phyloP scores from a whole-genome alignment of 495 filamentous ascomycete species.

The Aspergillus ellipticus region DNA sequence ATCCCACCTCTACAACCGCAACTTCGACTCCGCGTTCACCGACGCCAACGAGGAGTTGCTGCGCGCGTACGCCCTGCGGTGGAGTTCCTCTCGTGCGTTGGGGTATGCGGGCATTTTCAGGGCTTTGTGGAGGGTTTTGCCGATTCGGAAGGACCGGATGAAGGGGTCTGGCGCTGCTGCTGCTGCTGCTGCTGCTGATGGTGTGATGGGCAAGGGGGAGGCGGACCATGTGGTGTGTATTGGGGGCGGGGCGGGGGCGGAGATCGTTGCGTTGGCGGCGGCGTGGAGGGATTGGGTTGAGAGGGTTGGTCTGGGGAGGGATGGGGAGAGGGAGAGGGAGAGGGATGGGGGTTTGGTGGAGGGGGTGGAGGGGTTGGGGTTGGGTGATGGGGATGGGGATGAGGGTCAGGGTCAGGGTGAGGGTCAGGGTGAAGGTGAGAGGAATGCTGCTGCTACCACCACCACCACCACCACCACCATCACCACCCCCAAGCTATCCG shows the following conservation, averaged over 20 bases:
- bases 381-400: slow-evolving; percentile 10
- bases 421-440: too few species aligned
- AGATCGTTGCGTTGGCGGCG: slow-evolving; percentile 71
- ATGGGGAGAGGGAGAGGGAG: slow-evolving; percentile 1
- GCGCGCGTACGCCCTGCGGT: slow-evolving; percentile 78
- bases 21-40: slow-evolving; percentile 75
- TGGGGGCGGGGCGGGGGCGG: slow-evolving; percentile 83
- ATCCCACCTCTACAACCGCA: slow-evolving; percentile 73
- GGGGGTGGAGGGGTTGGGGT: slow-evolving; percentile 17
- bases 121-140: slow-evolving; percentile 25
- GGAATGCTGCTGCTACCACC: too few species aligned
- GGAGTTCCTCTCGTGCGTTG: slow-evolving; percentile 78
- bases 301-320: slow-evolving; percentile 2
- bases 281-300: slow-evolving; percentile 48
- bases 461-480: too few species aligned
- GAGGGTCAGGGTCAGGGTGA: too few species aligned
- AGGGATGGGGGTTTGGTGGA: background rate
- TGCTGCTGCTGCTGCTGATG: background rate
- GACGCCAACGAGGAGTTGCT: slow-evolving; percentile 58
- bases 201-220: background rate
- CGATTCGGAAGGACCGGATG: background rate
- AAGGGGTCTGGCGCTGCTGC: too few species aligned
- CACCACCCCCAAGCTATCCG: slow-evolving; percentile 38
- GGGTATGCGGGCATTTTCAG: slow-evolving; percentile 69
- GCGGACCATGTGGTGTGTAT: slow-evolving; percentile 57